phyloP scores from a whole-genome alignment of 176 grass and related monocot genomes.

The Phyllostachys edulis region DNA sequence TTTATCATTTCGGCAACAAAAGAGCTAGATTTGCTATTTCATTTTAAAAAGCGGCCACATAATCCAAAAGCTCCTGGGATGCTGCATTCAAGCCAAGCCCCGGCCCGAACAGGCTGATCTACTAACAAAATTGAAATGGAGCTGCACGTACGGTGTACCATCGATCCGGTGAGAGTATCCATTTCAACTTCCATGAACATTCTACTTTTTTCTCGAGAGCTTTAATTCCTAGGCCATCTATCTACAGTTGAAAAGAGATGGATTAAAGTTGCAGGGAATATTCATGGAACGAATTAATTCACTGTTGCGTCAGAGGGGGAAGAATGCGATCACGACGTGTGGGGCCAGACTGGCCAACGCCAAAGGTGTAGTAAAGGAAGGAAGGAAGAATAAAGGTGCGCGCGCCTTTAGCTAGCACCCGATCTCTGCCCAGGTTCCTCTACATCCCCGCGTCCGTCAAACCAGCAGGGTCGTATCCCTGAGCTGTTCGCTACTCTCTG shows the following conservation, averaged over 20 bases:
- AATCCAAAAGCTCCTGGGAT: not conserved
- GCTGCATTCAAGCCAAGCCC: not conserved
- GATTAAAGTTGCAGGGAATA: slow-evolving; percentile 18
- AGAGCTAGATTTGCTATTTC: no score
- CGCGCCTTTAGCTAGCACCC: not conserved
- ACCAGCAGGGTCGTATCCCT: not conserved
- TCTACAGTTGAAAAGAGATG: not conserved
- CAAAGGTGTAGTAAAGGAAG: not conserved
- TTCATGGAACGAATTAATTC: not conserved
- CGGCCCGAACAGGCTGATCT: not conserved
- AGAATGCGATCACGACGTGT: slow-evolving; percentile 22
- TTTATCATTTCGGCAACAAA: no score
- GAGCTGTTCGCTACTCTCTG: not conserved
- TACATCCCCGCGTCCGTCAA: not conserved
- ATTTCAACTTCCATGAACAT: not conserved
- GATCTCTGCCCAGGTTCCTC: not conserved
- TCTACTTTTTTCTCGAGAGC: not conserved
- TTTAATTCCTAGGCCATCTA: not conserved
- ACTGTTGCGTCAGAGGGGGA: not conserved
- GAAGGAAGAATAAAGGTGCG: not conserved
- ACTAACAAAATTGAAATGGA: not conserved
- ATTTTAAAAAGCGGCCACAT: no score
- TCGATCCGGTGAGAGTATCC: no score
- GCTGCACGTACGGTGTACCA: no score
- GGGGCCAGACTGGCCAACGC: not conserved